Evolutionary conservation across 768 basidiomycete genomes (phyloP).

Genomic region (Clathrus columnatus): DNA sequence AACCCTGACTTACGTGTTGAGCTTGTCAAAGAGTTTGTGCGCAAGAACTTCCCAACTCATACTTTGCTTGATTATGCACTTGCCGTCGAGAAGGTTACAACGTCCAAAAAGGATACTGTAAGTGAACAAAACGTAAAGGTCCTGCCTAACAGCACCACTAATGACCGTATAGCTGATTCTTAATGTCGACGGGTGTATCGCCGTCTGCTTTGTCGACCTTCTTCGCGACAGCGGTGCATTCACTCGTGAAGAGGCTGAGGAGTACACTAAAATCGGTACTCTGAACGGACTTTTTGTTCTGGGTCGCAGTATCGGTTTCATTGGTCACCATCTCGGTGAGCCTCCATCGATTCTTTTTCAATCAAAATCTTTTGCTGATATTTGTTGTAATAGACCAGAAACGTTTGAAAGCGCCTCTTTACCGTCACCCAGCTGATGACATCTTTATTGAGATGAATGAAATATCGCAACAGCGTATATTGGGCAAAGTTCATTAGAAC

Average conservation of each 20-base stretch:
- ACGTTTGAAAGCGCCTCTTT: slow-evolving; percentile 83
- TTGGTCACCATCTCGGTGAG: slow-evolving; percentile 69
- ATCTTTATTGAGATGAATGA: slow-evolving; percentile 95
- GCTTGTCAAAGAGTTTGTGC: slow-evolving; percentile 92
- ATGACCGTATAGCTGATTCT: slow-evolving; percentile 62
- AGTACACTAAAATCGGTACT: slow-evolving; percentile 95
- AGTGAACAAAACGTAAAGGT: slow-evolving; percentile 17
- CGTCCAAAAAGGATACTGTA: slow-evolving; percentile 93
- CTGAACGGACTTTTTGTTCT: slow-evolving; percentile 97
- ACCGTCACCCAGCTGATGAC: slow-evolving; percentile 89
- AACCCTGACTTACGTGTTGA: slow-evolving; percentile 91
- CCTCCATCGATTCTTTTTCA: neutral
- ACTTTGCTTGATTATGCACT: slow-evolving; percentile 89
- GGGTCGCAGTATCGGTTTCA: slow-evolving; percentile 96
- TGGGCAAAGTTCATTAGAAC: slow-evolving; percentile 31
- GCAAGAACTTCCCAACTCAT: slow-evolving; percentile 93
- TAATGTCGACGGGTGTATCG: slow-evolving; percentile 94
- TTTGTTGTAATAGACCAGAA: slow-evolving; percentile 64
- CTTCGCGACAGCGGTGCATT: slow-evolving; percentile 90
- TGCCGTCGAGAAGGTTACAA: slow-evolving; percentile 95
- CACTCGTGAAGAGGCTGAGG: slow-evolving; percentile 90
- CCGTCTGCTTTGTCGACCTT: slow-evolving; percentile 93
- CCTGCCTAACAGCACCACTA: slow-evolving; percentile 1
- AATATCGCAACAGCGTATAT: slow-evolving; percentile 70
- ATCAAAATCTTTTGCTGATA: slow-evolving; percentile 12